Conservation (phyloP, 495 filamentous ascomycete genomes). For the Tuber borchii region DNA sequence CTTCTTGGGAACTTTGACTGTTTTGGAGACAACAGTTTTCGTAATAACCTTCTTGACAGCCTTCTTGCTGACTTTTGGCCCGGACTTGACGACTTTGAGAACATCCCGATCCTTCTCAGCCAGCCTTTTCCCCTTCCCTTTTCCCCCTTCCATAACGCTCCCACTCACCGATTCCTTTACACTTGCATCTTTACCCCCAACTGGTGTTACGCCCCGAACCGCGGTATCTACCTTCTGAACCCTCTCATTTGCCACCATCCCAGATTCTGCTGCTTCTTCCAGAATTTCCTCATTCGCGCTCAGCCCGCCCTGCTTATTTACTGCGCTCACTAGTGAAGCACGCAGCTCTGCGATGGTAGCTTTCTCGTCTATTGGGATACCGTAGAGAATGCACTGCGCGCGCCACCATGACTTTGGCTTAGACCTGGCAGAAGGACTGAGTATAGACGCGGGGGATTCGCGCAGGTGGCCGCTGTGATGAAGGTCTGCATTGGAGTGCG, state of each 20-base stretch:
- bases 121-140: constrained; percentile 3
- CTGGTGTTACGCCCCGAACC: background rate
- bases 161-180: background rate
- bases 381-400: constrained; percentile 13
- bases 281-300: background rate
- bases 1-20: constrained; percentile 2
- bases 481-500: background rate
- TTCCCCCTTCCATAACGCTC: background rate
- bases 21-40: background rate
- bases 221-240: constrained; percentile 6
- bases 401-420: constrained; percentile 17
- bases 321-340: background rate
- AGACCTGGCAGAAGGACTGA: constrained; percentile 5
- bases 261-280: background rate
- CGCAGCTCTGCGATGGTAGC: constrained; percentile 9
- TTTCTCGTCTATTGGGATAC: background rate
- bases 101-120: constrained; percentile 5
- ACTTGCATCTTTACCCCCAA: background rate
- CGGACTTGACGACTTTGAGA: constrained; percentile 11
- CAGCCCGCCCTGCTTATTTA: background rate
- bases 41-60: background rate
- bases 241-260: constrained; percentile 7
- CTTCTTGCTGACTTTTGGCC: constrained; percentile 13
- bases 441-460: constrained; percentile 6
- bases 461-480: constrained; percentile 2